Evolutionary conservation across 768 basidiomycete species (phyloP), one percentile per base, ranked within the genome.

Genomic region (Russula compacta): DNA sequence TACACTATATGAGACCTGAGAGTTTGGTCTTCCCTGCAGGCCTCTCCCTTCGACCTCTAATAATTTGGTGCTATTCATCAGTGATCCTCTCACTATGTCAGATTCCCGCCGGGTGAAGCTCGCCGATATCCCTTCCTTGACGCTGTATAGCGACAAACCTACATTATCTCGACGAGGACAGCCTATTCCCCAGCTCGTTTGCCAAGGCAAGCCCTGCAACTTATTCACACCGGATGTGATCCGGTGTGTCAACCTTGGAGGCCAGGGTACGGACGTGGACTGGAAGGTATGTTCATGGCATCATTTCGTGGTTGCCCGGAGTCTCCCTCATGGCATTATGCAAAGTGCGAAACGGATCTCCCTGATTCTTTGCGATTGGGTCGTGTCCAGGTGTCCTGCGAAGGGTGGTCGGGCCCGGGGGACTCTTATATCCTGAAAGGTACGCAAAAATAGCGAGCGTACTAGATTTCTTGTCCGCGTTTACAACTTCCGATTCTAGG

Each of bases 351-450:
- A 72, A 87, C 92, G 39, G 94, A 98, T 70, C 76, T 98, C 6
- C 95, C 94, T 9, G 84, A 85, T 52, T 76, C 83, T 9, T 71
- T 95, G 56, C 81, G 93, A 17, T 87, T 98, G 58, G 95, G 95
- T 15, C 81, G 83, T 64, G 86, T 95, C 0, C 83, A 89, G 66
- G 84, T 98, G 1, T 86, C 84, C 17, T 98, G 95, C 67, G 95
- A 98, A 76, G 95, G 95, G 24, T 98, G 89, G 87, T 83, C 80
- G 42, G 75, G 78, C 36, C 82, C 91, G 4, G 92, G 90, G 0
- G 95, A 98, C 73, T 78, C 83, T 1, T 83, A 85, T 71, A 89
- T 98, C 14, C 72, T 95, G 63, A 90, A 92, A 77, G 93, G 94
- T 87, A 40, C 38, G 74, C 44, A 9, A 24, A 4, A 29, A 19